Base-by-base conservation (phyloP, 768 basidiomycete species). In the Termitomyces sp. region DNA sequence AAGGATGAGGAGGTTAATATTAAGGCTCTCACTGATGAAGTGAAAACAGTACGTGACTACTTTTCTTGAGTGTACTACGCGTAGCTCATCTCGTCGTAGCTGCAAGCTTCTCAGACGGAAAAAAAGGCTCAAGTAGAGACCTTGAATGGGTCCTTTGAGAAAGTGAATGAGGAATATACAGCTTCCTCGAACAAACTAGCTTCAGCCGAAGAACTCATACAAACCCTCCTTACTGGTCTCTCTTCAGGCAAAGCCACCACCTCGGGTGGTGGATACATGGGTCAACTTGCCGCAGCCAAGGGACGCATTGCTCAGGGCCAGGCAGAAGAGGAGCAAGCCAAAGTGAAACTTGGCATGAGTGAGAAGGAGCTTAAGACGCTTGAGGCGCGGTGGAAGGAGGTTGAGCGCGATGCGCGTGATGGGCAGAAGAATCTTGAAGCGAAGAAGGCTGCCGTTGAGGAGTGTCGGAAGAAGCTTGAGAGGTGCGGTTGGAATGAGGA, bases 151-250 rank as follows among this genome's bases (percentile, higher is more conserved):
- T 71, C 81, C 0, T 89, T 87, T 70, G 77, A 77, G 53, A 74
- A 74, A 9, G 75, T 92, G 56, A 92, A 93, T 65, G 81, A 87
- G 6, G 81, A 83, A 49, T 86, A 95, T 66, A 81, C 81, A 43
- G 69, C 77, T 0, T 77, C 84, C 2, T 78, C 85, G 55, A 74
- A 79, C 5, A 80, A 85, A 29, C 80, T 96, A 9, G 68, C 80
- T 14, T 89, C 84, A 19, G 82, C 87, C 16, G 95, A 98, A 70
- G 92, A 95, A 64, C 87, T 98, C n/a, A 80, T 98, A 0, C 96
- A 98, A 70, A 92, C 93, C 0, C 84, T 98, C 19, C 79, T 96
- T 46, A 98, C 96, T 0, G 97, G 97, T 43, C 83, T 98, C 10
- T 86, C 94, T 1, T 88, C 90, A 4, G 79, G 75, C 40, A 80